Conservation (phyloP, 78 protist genomes). For the Speleostelium caveatum region DNA sequence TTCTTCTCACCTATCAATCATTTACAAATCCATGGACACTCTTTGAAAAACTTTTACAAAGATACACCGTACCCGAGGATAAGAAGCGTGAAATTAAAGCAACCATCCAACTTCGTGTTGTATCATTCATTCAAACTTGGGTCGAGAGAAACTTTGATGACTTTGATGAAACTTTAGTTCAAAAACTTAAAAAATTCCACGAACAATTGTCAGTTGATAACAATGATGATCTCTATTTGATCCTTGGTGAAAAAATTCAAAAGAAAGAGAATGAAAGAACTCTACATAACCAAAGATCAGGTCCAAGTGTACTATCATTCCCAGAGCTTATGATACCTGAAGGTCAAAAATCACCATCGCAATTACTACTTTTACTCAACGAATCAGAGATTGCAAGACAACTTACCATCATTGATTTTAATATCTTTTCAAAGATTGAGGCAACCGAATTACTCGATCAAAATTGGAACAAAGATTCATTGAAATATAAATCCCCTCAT, state of each 20-base stretch:
- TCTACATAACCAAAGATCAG: neutral
- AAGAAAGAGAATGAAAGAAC: slow-evolving; percentile 27
- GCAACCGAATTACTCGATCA: slow-evolving; percentile 79
- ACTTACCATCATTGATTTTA: slow-evolving; percentile 74
- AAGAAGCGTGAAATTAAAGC: slow-evolving; percentile 1
- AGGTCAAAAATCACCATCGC: slow-evolving; percentile 55
- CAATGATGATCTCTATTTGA: slow-evolving; percentile 26
- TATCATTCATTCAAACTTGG: slow-evolving; percentile 78
- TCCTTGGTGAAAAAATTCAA: neutral
- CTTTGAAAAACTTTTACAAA: slow-evolving; percentile 71
- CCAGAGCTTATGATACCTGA: slow-evolving; percentile 72
- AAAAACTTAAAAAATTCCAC: slow-evolving; percentile 7
- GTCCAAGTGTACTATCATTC: slow-evolving; percentile 3
- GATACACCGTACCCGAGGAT: slow-evolving; percentile 73
- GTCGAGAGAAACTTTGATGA: slow-evolving; percentile 71
- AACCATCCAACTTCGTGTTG: slow-evolving; percentile 71
- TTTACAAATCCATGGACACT: slow-evolving; percentile 74
- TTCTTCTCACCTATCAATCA: slow-evolving; percentile 76
- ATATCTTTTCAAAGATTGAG: slow-evolving; percentile 61
- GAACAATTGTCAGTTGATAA: slow-evolving; percentile 37
- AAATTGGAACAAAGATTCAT: slow-evolving; percentile 70
- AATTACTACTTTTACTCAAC: slow-evolving; percentile 29
- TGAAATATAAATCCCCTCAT: slow-evolving; percentile 67
- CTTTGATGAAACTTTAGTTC: slow-evolving; percentile 41
- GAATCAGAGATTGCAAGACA: slow-evolving; percentile 84